Evolutionary conservation across 805 yeast species (phyloP).

Genomic region (Kodamaea fukazawae): DNA sequence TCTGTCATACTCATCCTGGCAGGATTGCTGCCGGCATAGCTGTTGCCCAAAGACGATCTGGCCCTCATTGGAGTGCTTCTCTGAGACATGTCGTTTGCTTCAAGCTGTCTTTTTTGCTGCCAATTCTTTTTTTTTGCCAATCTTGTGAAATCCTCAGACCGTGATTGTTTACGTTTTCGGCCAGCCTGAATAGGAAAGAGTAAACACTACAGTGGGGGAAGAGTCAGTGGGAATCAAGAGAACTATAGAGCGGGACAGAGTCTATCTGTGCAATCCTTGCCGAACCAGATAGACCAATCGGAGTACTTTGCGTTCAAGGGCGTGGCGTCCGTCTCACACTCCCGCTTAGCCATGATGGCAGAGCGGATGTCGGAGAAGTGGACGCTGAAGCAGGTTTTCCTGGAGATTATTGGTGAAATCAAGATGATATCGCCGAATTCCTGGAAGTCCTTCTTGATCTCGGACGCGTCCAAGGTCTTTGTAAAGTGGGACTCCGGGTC

Average conservation of each 20-base stretch:
- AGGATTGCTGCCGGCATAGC: constrained; percentile 3
- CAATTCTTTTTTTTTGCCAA: not conserved
- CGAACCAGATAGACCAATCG: constrained; percentile 66
- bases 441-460: constrained; percentile 48
- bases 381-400: constrained; percentile 58
- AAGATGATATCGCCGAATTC: constrained; percentile 61
- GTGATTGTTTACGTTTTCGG: too few species aligned
- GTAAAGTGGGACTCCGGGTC: constrained; percentile 43
- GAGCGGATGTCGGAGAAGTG: constrained; percentile 56
- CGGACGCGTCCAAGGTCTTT: constrained; percentile 42
- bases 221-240: too few species aligned
- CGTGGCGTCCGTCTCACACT: constrained; percentile 25
- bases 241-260: constrained; percentile 37
- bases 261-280: constrained; percentile 62
- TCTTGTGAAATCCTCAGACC: not conserved
- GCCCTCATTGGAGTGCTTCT: constrained; percentile 24
- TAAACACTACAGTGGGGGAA: too few species aligned
- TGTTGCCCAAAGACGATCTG: constrained; percentile 23
- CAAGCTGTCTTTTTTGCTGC: not conserved
- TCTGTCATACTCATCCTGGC: constrained; percentile 18
- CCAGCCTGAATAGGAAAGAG: too few species aligned
- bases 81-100: constrained; percentile 9
- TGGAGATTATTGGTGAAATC: constrained; percentile 62
- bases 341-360: constrained; percentile 57
- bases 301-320: constrained; percentile 44